Evolutionary conservation across 148 eudicot genomes (phyloP), one percentile per base, ranked within the genome.

Genomic region (Silene conica): DNA sequence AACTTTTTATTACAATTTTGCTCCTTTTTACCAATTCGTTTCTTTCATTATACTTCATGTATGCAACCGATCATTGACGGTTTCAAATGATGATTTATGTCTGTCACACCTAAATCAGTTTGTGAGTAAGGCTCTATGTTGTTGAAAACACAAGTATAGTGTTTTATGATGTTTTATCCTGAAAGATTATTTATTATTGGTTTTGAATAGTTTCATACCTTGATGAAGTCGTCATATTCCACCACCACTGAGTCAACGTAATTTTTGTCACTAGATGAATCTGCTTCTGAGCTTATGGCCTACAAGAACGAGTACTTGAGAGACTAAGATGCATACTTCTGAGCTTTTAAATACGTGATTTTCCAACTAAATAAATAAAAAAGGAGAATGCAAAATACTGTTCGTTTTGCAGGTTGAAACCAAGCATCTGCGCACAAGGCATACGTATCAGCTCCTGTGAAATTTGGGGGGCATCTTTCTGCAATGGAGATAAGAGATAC

Each of bases 371-470:
- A 67, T 31, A 46, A 28, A 74, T 66, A 25, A 60, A 38, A 28
- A 46, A 2, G 9, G 34, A 11, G 21, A 20, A 18, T 19, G 65
- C 50, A 67, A 56, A 52, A 21, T 76, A 95, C 98, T 92, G 87
- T 86, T 73, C 92, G 88, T 82, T 90, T 95, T 62, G 98, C 98
- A 85, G 98, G 93, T 74, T 85, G 84, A 78, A 95, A 95, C 98
- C 98, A 95, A 73, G 97, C 97, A 79, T 95, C 98, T 25, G 98
- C 97, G 80, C 98, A 95, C 85, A 95, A 79, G 63, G 98, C 98
- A 85, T 95, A 95, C 92, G 92, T 88, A 82, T 95, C 98, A 28
- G 98, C 98, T 64, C 98, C 98, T 63, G 98, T 95, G 73, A 95
- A 95, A 81, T 87, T 95, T 19, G 93, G 85, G 62, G 98, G 96